Conservation (phyloP, 768 basidiomycete genomes). For the Hericium rajendrae region DNA sequence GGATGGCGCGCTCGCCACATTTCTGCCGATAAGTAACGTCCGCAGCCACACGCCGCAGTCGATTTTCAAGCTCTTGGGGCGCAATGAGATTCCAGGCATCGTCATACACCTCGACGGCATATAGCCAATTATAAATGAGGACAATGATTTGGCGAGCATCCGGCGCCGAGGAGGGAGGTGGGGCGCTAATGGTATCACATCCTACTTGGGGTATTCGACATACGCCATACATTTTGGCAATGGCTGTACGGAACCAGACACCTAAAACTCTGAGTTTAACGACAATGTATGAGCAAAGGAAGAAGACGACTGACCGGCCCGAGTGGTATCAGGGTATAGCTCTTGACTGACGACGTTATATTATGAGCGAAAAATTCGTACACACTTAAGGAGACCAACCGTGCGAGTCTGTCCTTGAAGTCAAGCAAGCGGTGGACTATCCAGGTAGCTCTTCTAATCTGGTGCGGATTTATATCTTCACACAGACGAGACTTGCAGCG, state of each 20-base stretch:
- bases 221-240: conserved; percentile 62
- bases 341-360: conserved; percentile 40
- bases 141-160: conserved; percentile 54
- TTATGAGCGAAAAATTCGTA: neutral
- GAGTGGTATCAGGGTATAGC: conserved; percentile 58
- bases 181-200: conserved; percentile 55
- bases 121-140: conserved; percentile 70
- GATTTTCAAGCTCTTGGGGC: conserved; percentile 33
- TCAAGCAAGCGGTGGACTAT: conserved; percentile 60
- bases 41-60: conserved; percentile 33
- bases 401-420: conserved; percentile 57
- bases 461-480: conserved; percentile 63
- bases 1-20: conserved; percentile 45
- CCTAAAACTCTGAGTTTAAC: conserved; percentile 21
- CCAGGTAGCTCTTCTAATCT: conserved; percentile 80
- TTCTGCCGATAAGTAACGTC: conserved; percentile 50
- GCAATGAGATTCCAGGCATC: conserved; percentile 23
- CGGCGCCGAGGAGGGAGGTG: conserved; percentile 34
- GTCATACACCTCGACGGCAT: conserved; percentile 61
- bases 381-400: conserved; percentile 33
- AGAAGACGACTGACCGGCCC: conserved; percentile 42
- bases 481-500: conserved; percentile 11
- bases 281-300: neutral
- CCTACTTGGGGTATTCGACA: conserved; percentile 61
- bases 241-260: conserved; percentile 53